Evolutionary conservation across 441 rosid genomes (phyloP).

Genomic region (Macaranga tanarius): DNA sequence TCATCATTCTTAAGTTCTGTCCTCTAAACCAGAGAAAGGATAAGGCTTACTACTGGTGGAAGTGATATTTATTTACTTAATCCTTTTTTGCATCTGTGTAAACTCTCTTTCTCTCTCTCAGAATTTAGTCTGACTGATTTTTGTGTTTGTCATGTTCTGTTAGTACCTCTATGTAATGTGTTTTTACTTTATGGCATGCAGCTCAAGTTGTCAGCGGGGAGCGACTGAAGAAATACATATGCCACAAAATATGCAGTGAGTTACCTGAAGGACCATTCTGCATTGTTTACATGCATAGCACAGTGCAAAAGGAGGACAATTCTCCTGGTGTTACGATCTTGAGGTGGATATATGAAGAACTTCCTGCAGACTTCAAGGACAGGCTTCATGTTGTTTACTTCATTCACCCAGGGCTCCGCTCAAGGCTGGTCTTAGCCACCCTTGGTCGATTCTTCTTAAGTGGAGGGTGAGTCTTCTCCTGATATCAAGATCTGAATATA

Average conservation of each 20-base stretch:
- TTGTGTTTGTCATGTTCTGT: not conserved
- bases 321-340: conserved; percentile 67
- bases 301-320: conserved; percentile 60
- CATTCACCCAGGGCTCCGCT: conserved; percentile 65
- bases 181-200: conserved; percentile 23
- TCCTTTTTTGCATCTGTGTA: not conserved
- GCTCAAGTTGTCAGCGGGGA: conserved; percentile 58
- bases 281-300: conserved; percentile 64
- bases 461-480: conserved; percentile 54
- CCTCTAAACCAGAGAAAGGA: not conserved
- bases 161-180: not conserved
- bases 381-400: conserved; percentile 68
- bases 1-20: not conserved
- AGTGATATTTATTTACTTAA: not conserved
- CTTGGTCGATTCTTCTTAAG: conserved; percentile 69
- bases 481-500: not conserved
- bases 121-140: not conserved
- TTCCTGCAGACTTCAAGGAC: conserved; percentile 55
- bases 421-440: conserved; percentile 72
- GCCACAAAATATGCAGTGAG: conserved; percentile 55
- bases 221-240: conserved; percentile 53
- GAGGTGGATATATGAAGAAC: conserved; percentile 68
- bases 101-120: not conserved
- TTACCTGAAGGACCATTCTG: conserved; percentile 62
- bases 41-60: not conserved